These are phyloP conservation scores for Phytophthora nicotianae DNA, from an alignment of 352 stramenopile genomes.

Conservation along the genomic window DNA sequence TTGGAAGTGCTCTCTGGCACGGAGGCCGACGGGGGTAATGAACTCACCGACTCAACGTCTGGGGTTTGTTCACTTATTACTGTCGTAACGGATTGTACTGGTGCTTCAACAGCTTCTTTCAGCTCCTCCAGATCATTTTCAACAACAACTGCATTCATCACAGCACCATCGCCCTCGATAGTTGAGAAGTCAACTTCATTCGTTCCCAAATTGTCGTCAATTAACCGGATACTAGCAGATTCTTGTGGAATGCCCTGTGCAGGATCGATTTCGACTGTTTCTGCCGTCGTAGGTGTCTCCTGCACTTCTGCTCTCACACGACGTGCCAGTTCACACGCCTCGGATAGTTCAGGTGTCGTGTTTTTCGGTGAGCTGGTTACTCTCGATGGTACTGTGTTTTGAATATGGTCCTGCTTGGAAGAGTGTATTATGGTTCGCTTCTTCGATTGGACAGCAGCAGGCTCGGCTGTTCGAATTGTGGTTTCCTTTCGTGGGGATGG, in stretches of 20 bases:
- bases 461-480: conserved; percentile 5
- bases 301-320: conserved; percentile 15
- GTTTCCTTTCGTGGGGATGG: conserved; percentile 17
- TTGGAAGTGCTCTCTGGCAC: neutral
- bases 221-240: neutral
- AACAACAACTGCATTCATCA: conserved; percentile 5
- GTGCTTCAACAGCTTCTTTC: neutral
- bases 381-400: conserved; percentile 1
- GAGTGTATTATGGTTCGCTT: neutral
- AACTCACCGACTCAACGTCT: neutral
- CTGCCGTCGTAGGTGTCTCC: neutral
- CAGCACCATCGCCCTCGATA: conserved; percentile 10
- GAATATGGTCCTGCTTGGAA: conserved; percentile 6
- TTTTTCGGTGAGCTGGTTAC: neutral
- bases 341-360: conserved; percentile 12
- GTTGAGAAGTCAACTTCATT: conserved; percentile 18
- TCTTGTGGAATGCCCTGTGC: neutral
- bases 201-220: neutral
- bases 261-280: neutral
- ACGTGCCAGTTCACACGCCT: conserved; percentile 25
- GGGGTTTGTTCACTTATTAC: neutral
- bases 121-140: conserved; percentile 7
- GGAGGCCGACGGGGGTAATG: neutral
- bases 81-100: neutral
- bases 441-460: conserved; percentile 1